Base-by-base conservation (phyloP, 805 yeast species). In the Millerozyma miso region DNA sequence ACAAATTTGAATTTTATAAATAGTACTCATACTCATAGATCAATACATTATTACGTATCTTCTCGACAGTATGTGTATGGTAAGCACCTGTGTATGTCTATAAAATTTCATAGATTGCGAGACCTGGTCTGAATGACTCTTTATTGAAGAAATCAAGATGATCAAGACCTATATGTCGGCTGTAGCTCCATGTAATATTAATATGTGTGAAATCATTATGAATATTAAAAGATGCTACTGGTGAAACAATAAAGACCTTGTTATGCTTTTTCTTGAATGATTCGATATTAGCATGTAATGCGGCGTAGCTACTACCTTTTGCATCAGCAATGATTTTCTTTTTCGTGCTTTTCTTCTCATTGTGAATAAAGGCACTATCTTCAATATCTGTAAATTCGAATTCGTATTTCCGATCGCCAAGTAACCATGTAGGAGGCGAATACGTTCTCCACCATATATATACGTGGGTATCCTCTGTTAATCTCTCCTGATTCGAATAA, bases 1-100 rank as follows among this genome's bases (percentile, higher is more conserved):
- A 93, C 63, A 93, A 93, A 72, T 93, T 91, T 66, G 99, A 95
- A 48, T 93, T 93, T 78, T 93, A 93, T 71, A 91, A 89, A 74
- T 93, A 51, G 46, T 40, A 16, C 40, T 34, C 39, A 20, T 17
- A 19, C 16, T 15, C 14, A 23, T 37, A 36, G 26, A 23, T 23
- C 29, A 23, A 7, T 23, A 23, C 29, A 23, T 7, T 23, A 7
- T 23, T 23, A 23, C 10, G n/a, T 38, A 36, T 33, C 38, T 42
- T 33, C 33, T 18, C 3, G n/a, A 38, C 36, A 39, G 39, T 34
- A 15, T 19, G 19, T 29, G 26, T 29, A 41, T 17, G 31, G 33
- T 42, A 40, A 23, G 29, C 29, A 40, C 19, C 35, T 40, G 35
- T 38, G 10, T 17, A 33, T 61, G 16, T 39, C 50, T 43, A 52